These are phyloP conservation scores for Heterobasidion irregulare DNA, from an alignment of 1,284 basidiomycete species.

Conservation along the genomic window DNA sequence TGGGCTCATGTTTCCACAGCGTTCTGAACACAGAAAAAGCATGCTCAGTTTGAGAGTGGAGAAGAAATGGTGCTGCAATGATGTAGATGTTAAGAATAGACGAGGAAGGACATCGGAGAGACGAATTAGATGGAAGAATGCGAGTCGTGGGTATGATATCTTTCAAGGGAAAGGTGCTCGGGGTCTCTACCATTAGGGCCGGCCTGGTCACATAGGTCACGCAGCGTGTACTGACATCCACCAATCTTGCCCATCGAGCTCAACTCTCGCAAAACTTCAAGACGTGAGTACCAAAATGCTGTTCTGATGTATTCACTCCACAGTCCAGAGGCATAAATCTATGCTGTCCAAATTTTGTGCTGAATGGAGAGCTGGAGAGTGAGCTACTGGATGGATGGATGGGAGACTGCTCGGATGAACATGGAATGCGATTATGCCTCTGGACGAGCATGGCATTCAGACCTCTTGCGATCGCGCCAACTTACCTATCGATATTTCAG, in stretches of 20 bases:
- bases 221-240: background rate
- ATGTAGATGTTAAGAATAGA: background rate
- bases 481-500: conserved; percentile 15
- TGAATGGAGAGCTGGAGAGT: background rate
- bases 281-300: conserved; percentile 10
- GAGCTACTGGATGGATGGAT: conserved; percentile 9
- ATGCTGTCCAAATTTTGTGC: conserved; percentile 4
- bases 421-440: background rate
- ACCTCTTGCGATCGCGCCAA: background rate
- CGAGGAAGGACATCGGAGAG: background rate
- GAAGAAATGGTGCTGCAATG: background rate
- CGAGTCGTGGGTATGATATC: background rate
- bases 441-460: background rate
- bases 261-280: conserved; percentile 19
- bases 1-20: background rate
- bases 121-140: no score
- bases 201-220: conserved; percentile 4
- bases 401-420: background rate
- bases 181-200: conserved; percentile 6
- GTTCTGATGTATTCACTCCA: background rate
- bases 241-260: conserved; percentile 20
- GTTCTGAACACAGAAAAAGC: background rate
- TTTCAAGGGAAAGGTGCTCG: background rate
- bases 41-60: background rate
- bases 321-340: background rate